phyloP scores from a whole-genome alignment of 129 eudicot species.

The Artemisia annua region DNA sequence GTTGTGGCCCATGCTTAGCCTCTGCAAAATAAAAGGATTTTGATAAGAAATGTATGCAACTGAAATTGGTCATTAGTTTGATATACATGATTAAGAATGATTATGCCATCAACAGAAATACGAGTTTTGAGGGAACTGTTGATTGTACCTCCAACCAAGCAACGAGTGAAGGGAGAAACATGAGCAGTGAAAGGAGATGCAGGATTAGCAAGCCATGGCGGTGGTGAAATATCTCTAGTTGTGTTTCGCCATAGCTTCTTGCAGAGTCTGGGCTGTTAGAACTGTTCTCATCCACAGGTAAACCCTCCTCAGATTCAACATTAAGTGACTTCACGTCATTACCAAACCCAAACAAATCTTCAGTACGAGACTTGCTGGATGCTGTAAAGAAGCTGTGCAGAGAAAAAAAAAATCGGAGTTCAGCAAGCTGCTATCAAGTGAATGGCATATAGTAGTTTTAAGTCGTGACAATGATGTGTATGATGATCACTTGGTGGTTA shows the following conservation, averaged over 20 bases:
- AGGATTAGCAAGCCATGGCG: constrained; percentile 84
- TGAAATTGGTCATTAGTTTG: not conserved
- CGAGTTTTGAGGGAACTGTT: not conserved
- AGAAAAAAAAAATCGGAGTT: not conserved
- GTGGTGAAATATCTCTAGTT: constrained; percentile 81
- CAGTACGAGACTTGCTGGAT: constrained; percentile 59
- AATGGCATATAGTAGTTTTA: not conserved
- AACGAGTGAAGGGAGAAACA: constrained; percentile 82
- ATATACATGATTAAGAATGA: not conserved
- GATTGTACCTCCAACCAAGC: constrained; percentile 88
- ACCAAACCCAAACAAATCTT: constrained; percentile 55
- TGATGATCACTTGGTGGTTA: too few relatives aligned
- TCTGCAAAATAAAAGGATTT: constrained; percentile 47
- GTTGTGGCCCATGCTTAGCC: constrained; percentile 63
- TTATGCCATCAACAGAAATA: not conserved
- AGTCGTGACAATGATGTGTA: not conserved
- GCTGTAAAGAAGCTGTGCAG: constrained; percentile 78
- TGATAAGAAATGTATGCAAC: constrained; percentile 13
- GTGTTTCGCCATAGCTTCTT: constrained; percentile 76
- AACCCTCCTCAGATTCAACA: constrained; percentile 36
- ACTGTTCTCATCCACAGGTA: constrained; percentile 39
- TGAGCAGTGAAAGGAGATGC: constrained; percentile 67
- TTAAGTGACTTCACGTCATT: constrained; percentile 27
- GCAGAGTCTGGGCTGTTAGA: constrained; percentile 60
- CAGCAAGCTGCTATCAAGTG: not conserved